phyloP scores from a whole-genome alignment of 1,284 basidiomycete species.

The Schizophyllum commune region DNA sequence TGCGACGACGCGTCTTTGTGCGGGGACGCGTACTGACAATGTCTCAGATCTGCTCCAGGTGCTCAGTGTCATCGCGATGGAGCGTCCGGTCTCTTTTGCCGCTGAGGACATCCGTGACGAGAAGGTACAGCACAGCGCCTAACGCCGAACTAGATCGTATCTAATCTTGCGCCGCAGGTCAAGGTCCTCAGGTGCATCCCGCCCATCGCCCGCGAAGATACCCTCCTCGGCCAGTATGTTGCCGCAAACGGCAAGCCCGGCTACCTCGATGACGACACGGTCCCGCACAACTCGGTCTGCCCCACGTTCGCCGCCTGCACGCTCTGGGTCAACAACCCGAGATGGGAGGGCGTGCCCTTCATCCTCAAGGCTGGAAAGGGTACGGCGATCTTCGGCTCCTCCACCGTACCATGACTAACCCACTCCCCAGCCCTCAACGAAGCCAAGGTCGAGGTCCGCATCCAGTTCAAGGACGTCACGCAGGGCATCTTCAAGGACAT shows the following conservation, averaged over 20 bases:
- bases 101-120: constrained; percentile 96
- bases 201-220: constrained; percentile 70
- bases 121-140: constrained; percentile 51
- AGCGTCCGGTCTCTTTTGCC: constrained; percentile 93
- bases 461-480: constrained; percentile 95
- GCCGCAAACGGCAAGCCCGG: constrained; percentile 86
- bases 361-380: constrained; percentile 96
- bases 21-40: constrained; percentile 1
- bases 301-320: constrained; percentile 89
- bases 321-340: constrained; percentile 86
- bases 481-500: constrained; percentile 95
- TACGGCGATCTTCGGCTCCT: too few relatives aligned
- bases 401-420: too few relatives aligned
- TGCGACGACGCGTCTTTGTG: constrained; percentile 16
- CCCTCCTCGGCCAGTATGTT: constrained; percentile 89
- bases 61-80: constrained; percentile 89
- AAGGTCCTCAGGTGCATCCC: constrained; percentile 90
- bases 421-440: constrained; percentile 78
- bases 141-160: constrained; percentile 4
- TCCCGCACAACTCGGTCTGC: constrained; percentile 85
- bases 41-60: constrained; percentile 83
- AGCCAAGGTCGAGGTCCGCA: constrained; percentile 93
- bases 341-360: constrained; percentile 97
- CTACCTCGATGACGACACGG: constrained; percentile 93
- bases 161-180: constrained; percentile 46